Percentiles rank a stretch among this genome's conserved stretches.
phyloP scores from a whole-genome alignment of 768 basidiomycete genomes.

The Rhodocollybia butyracea region DNA sequence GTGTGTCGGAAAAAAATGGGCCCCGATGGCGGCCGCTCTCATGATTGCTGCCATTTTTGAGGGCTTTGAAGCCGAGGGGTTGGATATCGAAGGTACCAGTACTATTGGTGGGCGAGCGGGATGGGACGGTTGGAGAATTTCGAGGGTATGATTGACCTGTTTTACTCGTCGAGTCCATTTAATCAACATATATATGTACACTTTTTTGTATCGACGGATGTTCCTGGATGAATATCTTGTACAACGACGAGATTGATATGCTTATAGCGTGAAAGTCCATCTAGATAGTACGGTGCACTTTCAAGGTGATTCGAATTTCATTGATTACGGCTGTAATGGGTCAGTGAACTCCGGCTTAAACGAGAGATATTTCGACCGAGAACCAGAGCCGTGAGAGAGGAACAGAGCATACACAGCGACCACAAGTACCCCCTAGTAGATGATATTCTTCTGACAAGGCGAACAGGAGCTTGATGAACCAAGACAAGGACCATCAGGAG shows the following conservation, averaged over 20 bases:
- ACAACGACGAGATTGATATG: not conserved
- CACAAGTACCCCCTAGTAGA: slow-evolving; percentile 55
- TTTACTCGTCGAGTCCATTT: no score
- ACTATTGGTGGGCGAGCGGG: slow-evolving; percentile 43
- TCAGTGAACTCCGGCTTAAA: not conserved
- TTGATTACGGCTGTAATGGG: no score
- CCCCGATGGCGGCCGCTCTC: slow-evolving; percentile 47
- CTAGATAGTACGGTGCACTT: no score
- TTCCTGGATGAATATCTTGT: no score
- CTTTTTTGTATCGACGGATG: no score
- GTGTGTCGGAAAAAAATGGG: slow-evolving; percentile 50
- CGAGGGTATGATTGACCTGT: no score
- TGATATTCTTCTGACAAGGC: slow-evolving; percentile 47
- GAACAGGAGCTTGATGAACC: slow-evolving; percentile 48
- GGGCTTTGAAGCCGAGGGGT: slow-evolving; percentile 25
- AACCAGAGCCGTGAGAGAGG: not conserved
- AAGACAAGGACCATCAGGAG: not conserved
- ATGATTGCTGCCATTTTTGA: slow-evolving; percentile 42
- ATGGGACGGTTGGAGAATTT: slow-evolving; percentile 33
- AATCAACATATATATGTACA: no score
- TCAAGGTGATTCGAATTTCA: no score
- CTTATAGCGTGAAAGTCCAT: not conserved
- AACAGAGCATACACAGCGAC: slow-evolving; percentile 35
- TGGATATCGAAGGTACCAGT: slow-evolving; percentile 23
- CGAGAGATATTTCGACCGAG: not conserved